Base-by-base conservation (phyloP, 345 rosid species). In the Toxicodendron radicans region DNA sequence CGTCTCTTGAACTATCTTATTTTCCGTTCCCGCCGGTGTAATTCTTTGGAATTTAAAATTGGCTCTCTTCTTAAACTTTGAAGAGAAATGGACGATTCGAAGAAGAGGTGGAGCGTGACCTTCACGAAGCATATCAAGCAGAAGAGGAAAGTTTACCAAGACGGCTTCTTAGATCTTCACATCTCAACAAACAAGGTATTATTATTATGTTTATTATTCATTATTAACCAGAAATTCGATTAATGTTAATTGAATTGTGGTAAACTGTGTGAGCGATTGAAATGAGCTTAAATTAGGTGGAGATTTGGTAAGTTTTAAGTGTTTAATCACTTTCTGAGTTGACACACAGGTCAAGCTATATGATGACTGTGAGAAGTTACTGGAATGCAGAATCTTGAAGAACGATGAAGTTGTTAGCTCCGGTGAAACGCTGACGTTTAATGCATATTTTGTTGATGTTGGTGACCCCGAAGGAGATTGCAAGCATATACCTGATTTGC, bases 121-220 rank as follows among this genome's bases (percentile, higher is more conserved):
- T 95, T 86, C 83, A 91, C 99, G 71, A 91, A 91, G 84, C 94
- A 95, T 78, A 48, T 92, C 49, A 90, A 86, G 74, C 92, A 91
- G 83, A 92, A 90, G 87, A 79, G 96, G 61, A 92, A 95, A 78
- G 84, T 87, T 66, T 95, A 86, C 58, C 90, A 89, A 72, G 97
- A 92, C 76, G 99, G 98, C 60, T 86, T 86, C 85, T 66, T 95
- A 27, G 87, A 84, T 63, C 81, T 87, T 53, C 82, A 83, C 48
- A 24, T 79, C 81, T 43, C 87, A 68, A 67, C 82, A 64, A 80
- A 72, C 82, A 91, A 92, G 92, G 99, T 89, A 27, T 18, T 89
- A 20, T n/a, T 21, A 12, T 18, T 63, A 35, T 35, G 38, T 38
- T 38, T 38, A 38, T 38, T 38, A 38, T 45, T 51, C 53, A 56